Evolutionary conservation across 768 basidiomycete genomes (phyloP).

Genomic region (Naganishia randhawae): DNA sequence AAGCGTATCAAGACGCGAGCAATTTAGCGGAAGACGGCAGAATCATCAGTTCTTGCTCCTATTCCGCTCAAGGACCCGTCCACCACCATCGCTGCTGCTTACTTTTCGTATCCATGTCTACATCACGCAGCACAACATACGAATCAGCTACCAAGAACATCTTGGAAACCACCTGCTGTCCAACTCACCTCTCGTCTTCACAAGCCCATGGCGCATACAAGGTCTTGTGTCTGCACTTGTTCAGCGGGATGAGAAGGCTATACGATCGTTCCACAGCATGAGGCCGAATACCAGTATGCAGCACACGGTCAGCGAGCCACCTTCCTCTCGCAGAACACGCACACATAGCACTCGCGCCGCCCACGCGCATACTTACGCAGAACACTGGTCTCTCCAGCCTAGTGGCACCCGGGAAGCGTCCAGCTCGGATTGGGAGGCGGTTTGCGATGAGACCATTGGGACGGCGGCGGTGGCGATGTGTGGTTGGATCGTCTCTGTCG

Average conservation of each 20-base stretch:
- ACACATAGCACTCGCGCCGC: neutral
- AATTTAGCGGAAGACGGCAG: slow-evolving; percentile 3
- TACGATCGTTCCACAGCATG: neutral
- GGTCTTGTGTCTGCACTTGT: slow-evolving; percentile 74
- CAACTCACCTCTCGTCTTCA: slow-evolving; percentile 80
- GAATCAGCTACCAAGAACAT: neutral
- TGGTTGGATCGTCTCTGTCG: no score
- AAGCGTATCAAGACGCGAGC: neutral
- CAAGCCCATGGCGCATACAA: slow-evolving; percentile 88
- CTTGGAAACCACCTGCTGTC: slow-evolving; percentile 40
- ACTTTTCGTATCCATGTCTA: slow-evolving; percentile 55
- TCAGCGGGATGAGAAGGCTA: slow-evolving; percentile 81
- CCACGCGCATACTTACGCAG: slow-evolving; percentile 62
- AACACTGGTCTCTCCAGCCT: slow-evolving; percentile 84
- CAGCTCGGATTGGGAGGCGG: slow-evolving; percentile 78
- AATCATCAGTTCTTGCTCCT: neutral
- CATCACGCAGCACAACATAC: neutral
- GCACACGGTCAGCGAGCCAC: neutral
- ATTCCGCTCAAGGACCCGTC: neutral
- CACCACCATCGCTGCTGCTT: slow-evolving; percentile 30
- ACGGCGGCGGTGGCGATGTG: neutral
- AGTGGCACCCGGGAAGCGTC: slow-evolving; percentile 71
- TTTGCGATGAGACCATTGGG: slow-evolving; percentile 73
- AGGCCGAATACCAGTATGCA: neutral
- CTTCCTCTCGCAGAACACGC: neutral